Evolutionary conservation across 2,329 filamentous ascomycete species (phyloP).

Genomic region (Fusarium praegraminearum): DNA sequence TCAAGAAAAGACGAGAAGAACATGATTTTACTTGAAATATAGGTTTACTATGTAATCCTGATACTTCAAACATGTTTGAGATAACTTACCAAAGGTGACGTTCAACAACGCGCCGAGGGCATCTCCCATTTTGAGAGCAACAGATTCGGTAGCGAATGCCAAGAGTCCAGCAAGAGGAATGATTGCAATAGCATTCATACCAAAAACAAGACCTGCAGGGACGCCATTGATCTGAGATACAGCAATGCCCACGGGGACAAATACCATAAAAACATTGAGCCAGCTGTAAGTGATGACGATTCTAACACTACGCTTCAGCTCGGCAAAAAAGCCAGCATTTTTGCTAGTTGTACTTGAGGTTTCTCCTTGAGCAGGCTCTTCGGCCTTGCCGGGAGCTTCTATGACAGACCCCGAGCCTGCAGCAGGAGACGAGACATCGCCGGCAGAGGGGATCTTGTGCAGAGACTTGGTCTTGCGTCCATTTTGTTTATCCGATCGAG

Average conservation of each 20-base stretch:
- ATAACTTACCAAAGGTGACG: conserved; percentile 75
- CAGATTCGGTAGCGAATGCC: conserved; percentile 79
- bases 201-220: conserved; percentile 74
- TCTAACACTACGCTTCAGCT: conserved; percentile 63
- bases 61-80: not conserved
- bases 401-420: conserved; percentile 69
- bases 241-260: conserved; percentile 82
- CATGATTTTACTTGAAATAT: not conserved
- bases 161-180: conserved; percentile 79
- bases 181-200: conserved; percentile 80
- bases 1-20: not conserved
- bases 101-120: conserved; percentile 79
- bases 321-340: conserved; percentile 58
- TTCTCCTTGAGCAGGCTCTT: conserved; percentile 34
- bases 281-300: conserved; percentile 78
- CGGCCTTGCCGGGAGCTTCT: conserved; percentile 46
- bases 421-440: conserved; percentile 58
- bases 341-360: conserved; percentile 50
- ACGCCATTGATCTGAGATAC: conserved; percentile 66
- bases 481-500: conserved; percentile 13
- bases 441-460: conserved; percentile 45
- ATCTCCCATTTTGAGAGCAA: conserved; percentile 78
- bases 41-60: not conserved
- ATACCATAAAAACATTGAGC: conserved; percentile 81
- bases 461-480: conserved; percentile 37